Base-by-base conservation (phyloP, 768 basidiomycete species). In the Neoboletus magnificus region DNA sequence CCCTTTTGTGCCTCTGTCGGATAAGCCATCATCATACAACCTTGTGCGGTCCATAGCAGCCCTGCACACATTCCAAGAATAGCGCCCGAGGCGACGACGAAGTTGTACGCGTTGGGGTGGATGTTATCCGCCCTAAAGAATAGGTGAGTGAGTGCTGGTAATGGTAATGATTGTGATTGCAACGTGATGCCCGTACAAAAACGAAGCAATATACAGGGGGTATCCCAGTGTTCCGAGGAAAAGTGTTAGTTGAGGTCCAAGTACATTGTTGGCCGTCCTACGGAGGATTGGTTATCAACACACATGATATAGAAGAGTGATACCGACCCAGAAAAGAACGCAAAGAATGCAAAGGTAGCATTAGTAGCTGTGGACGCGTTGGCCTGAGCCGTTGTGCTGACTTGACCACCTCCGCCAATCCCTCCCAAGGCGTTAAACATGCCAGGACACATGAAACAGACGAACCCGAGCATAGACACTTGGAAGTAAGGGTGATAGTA, bases 1-100 rank as follows among this genome's bases (percentile, higher is more conserved):
- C 90, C 90, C 69, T 93, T 93, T 67, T 92, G 82, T 44, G 70
- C 65, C 67, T 93, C 90, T 0, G 87, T 90, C 0, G 90, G 87
- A 69, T 93, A 93, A 5, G 88, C 82, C 70, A 93, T 73, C 84
- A 92, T 91, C 56, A 93, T 74, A 18, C 83, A 85, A n/a, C 89
- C 91, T 64, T 93, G 90, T 0, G 89, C 87, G 1, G 89, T 86
- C 91, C 91, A 92, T 9, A 92, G 73, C 42, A 93, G 65, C 16
- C 77, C 81, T 15, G 82, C 90, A 63, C 86, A 89, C 47, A 90
- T 58, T 18, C 91, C 91, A 18, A 91, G 82, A 52, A 89, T 64
- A 37, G 86, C 85, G 20, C 90, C 91, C 3, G 88, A 78, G 18
- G 75, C 81, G 59, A 92, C 82, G 42, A 88, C 82, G 66, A 91